Evolutionary conservation across 768 basidiomycete species (phyloP), one percentile per base, ranked within the genome.

Genomic region (Strobilomyces echinocephalus): DNA sequence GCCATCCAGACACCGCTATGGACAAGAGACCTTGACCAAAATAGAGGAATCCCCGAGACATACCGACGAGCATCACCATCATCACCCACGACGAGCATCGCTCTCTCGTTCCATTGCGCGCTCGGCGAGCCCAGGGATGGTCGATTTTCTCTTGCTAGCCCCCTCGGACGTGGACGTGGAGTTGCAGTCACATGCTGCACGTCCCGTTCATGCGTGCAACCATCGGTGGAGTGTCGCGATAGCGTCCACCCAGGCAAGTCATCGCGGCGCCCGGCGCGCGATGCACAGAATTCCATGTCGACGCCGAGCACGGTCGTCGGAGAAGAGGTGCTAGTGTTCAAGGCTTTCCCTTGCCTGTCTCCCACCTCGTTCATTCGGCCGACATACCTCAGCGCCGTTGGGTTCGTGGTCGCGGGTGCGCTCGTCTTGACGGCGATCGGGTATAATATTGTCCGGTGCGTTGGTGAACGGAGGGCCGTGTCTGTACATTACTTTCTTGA

Each of bases 1-100:
- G 10, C 62, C 62, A 0, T 64, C 62, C 31, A 58, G 16, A 10
- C 52, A 63, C 10, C 62, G 62, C 8, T 63, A 63, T 8, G 62
- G 62, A 1, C 54, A 59, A 14, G 43, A 56, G 42, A 42, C 50
- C 11, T 11, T 50, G 15, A 31, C 15, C 35, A 58, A 56, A 6
- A 36, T 2, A 1, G 24, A 21, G 20, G 52, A 56, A 9, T 18
- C 45, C 15, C 52, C 52, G 0, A 34, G 48, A 4, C 20, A 21
- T 16, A 20, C 8, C 3, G 12, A 45, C 5, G 49, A 49, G 18
- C 9, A 21, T 9, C 50, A 5, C 8, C 42, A 38, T 7, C 31
- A 33, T 28, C 56, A 49, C n/a, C n/a, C n/a, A n/a, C n/a, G n/a
- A 12, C 63, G 56, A 15, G 50, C 62, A 0, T 61, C 62, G 4